These are phyloP conservation scores for Francoa sonchifolia DNA, from an alignment of 441 rosid species.

Conservation along the genomic window DNA sequence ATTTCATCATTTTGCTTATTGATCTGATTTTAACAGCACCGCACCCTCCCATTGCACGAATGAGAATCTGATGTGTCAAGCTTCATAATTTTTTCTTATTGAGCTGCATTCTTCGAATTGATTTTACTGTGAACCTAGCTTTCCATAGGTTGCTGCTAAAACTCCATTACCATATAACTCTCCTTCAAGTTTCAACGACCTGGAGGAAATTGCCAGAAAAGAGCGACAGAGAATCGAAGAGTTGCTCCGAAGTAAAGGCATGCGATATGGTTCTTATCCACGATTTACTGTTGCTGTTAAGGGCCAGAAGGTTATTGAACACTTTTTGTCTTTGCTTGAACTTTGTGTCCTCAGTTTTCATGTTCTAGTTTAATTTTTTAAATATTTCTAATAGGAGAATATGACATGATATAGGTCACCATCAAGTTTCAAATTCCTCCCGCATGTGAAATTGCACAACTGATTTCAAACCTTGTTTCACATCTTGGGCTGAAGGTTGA, in stretches of 20 bases:
- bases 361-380: not conserved
- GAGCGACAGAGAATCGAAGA: slow-evolving; percentile 58
- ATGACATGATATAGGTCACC: slow-evolving; percentile 33
- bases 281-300: slow-evolving; percentile 59
- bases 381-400: slow-evolving; percentile 1
- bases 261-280: slow-evolving; percentile 46
- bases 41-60: too few relatives aligned
- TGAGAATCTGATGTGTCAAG: too few relatives aligned
- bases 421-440: slow-evolving; percentile 75
- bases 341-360: too few relatives aligned
- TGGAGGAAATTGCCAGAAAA: slow-evolving; percentile 59
- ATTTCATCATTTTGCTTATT: too few relatives aligned
- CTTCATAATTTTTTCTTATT: too few relatives aligned
- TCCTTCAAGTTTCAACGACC: slow-evolving; percentile 30
- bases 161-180: slow-evolving; percentile 22
- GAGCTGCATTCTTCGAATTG: not conserved
- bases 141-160: slow-evolving; percentile 27
- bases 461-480: slow-evolving; percentile 72
- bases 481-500: slow-evolving; percentile 63
- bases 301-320: slow-evolving; percentile 78
- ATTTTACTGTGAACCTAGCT: slow-evolving; percentile 7
- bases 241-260: slow-evolving; percentile 42
- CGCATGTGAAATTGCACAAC: slow-evolving; percentile 56
- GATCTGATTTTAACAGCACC: too few relatives aligned
- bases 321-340: too few relatives aligned